Evolutionary conservation across 441 rosid species (phyloP), one percentile per base, ranked within the genome.

Genomic region (Corymbia calophylla): DNA sequence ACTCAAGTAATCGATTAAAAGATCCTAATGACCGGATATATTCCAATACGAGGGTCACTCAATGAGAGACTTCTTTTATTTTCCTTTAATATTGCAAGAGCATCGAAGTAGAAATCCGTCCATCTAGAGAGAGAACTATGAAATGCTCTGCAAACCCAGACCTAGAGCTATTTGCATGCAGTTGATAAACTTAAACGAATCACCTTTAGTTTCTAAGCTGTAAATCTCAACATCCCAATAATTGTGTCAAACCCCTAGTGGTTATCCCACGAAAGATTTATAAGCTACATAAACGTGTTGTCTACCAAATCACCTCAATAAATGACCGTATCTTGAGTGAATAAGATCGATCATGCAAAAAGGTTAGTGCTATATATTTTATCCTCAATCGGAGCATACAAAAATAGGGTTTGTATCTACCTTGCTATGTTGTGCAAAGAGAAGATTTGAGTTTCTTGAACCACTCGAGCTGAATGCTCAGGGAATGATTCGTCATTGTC

Each of bases 401-500:
- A 66, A 16, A 66, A 16, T 66, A 8, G 77, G 23, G 27, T 19
- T 66, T 31, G 3, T 31, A 70, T 35, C 9, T 70, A 35, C 81
- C 81, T 70, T 70, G 48, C 6, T 19, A 27, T 13, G 29, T 9
- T 9, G 3, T 35, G 88, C 97, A 94, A 88, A 96, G 91, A 62
- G 95, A 93, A 81, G 95, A 90, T 91, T 94, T 96, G 53, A 94
- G 77, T 82, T 94, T 93, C 92, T 91, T 95, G 95, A 97, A 97
- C 97, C 96, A 96, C 55, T 89, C 93, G 82, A 96, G 92, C 91
- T 95, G 98, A 87, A 92, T 89, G 85, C 13, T 35, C 19, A 70
- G 35, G 48, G 48, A 70, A 70, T 70, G 8, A 70, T 35, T 35
- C 5, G 81, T 35, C 27, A 70, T 35, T 35, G 27, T 70, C 4